A percentile compares a stretch with the other conserved stretches of the same genome.
phyloP scores from a whole-genome alignment of 1,139 yeast species.

The Suhomyces anneliseae region DNA sequence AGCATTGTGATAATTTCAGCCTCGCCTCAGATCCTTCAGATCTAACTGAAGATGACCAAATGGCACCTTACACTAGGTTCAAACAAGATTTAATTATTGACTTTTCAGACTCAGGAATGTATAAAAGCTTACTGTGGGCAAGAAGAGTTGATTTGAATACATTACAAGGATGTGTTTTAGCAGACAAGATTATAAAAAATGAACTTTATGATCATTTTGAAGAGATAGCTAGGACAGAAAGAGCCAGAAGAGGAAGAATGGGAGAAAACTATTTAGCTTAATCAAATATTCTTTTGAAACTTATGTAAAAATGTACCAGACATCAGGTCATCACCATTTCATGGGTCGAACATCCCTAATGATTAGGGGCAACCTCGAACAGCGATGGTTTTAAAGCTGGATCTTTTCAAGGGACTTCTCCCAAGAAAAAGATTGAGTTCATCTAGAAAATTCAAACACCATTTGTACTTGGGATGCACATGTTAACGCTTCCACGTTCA shows the following conservation, averaged over 20 bases:
- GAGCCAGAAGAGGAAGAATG: constrained; percentile 44
- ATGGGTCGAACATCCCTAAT: constrained; percentile 25
- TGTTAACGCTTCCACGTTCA: constrained; percentile 23
- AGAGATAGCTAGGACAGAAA: constrained; percentile 31
- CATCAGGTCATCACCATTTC: constrained; percentile 50
- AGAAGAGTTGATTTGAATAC: constrained; percentile 32
- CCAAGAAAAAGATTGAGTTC: constrained; percentile 14
- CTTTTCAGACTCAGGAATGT: constrained; percentile 60
- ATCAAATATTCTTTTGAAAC: neutral
- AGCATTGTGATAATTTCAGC: neutral
- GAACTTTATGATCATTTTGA: constrained; percentile 33
- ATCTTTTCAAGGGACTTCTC: constrained; percentile 15
- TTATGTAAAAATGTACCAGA: constrained; percentile 24
- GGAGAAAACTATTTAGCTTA: constrained; percentile 42
- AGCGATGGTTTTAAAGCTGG: constrained; percentile 50
- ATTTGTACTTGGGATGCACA: constrained; percentile 21
- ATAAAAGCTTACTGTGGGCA: constrained; percentile 58
- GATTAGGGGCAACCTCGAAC: constrained; percentile 30
- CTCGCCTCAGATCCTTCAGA: constrained; percentile 5
- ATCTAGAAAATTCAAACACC: constrained; percentile 26
- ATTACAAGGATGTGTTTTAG: constrained; percentile 31
- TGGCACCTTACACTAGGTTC: constrained; percentile 8
- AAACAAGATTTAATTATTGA: constrained; percentile 38
- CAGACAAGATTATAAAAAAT: constrained; percentile 33
- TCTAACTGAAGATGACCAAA: neutral